A percentile compares a stretch with the other conserved stretches of the same genome.
Evolutionary conservation across 176 grass and related monocot genomes (phyloP).

Genomic region (Musa schizocarpa): DNA sequence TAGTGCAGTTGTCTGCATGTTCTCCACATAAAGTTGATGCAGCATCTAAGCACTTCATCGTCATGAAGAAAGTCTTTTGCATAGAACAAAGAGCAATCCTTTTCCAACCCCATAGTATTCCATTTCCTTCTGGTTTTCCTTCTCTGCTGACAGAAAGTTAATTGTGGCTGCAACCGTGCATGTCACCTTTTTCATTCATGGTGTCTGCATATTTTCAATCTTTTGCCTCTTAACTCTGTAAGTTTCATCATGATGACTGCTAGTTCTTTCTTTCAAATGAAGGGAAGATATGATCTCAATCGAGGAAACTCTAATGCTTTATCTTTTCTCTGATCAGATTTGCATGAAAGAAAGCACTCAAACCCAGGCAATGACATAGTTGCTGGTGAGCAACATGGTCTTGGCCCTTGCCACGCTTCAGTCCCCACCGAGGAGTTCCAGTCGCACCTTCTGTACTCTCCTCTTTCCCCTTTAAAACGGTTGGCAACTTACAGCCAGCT

Average conservation of each 20-base stretch:
- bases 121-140: background rate
- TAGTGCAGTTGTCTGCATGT: too few species aligned
- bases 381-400: background rate
- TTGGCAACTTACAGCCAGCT: background rate
- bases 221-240: too few species aligned
- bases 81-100: background rate
- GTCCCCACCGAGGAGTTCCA: background rate
- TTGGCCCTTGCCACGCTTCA: background rate
- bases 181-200: too few species aligned
- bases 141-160: background rate
- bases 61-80: background rate
- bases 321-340: background rate
- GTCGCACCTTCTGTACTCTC: constrained; percentile 4
- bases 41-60: too few species aligned
- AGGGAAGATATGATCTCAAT: too few species aligned
- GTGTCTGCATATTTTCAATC: too few species aligned
- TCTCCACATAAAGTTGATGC: too few species aligned
- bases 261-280: too few species aligned
- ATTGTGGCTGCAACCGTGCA: too few species aligned
- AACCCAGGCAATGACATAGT: background rate
- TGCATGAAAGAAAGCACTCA: constrained; percentile 5
- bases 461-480: constrained; percentile 1
- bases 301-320: too few species aligned
- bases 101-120: background rate
- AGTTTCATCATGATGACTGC: too few species aligned